Evolutionary conservation across 345 rosid species (phyloP), one percentile per base, ranked within the genome.

Genomic region (Pelargonium nanum): DNA sequence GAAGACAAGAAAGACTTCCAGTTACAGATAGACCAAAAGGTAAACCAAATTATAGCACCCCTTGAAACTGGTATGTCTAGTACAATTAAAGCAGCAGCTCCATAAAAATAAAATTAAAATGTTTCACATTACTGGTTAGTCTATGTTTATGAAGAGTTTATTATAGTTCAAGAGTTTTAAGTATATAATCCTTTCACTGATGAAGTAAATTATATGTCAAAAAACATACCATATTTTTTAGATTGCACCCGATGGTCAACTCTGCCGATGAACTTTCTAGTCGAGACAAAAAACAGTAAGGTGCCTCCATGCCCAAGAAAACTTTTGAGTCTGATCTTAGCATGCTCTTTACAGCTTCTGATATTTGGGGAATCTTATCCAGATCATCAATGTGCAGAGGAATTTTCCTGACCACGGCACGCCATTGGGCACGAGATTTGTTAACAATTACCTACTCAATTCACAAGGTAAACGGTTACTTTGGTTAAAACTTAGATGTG

Each of bases 361-460:
- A 76, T 77, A 93, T 81, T 24, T 72, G 60, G 48, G 89, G 88
- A 70, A 93, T 74, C 78, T 81, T 84, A 60, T 89, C 87, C 67
- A 83, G 40, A 72, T 81, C 87, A 74, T 83, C 91, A 63, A 81
- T 61, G 40, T 69, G 80, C 58, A 93, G 15, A 28, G 96, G 96
- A 68, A 89, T 76, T 72, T 78, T 84, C 45, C 82, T 67, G 56
- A 79, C 70, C 68, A 89, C 61, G 7, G 85, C 84, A 72, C 80
- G 88, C 82, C 89, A 87, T 61, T 72, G 67, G 26, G 94, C 99
- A 24, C 97, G 91, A 10, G 99, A 89, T 75, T 89, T 87, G 32
- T 93, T 93, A 65, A 85, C 87, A 57, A 93, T 93, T 55, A 83
- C 91, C 99, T 93, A 55, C 60, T 63, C 58, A 57, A 52, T 60